phyloP scores from a whole-genome alignment of 352 stramenopile species.

The Pythium scleroteichum region DNA sequence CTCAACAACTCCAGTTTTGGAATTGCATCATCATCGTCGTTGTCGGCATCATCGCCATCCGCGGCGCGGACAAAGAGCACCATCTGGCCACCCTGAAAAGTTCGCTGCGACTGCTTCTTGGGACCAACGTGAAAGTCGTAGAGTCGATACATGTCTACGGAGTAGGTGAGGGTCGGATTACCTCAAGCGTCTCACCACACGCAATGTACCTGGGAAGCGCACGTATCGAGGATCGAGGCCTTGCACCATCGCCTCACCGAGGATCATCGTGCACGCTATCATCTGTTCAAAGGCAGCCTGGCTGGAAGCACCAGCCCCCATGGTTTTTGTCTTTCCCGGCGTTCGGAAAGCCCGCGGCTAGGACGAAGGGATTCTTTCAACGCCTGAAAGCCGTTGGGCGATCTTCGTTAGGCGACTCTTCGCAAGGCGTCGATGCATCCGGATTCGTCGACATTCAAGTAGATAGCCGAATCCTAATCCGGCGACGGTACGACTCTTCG shows the following conservation, averaged over 20 bases:
- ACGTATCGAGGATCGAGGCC: conserved; percentile 78
- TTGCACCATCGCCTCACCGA: conserved; percentile 81
- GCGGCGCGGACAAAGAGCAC: conserved; percentile 61
- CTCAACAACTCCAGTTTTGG: conserved; percentile 19
- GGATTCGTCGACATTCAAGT: no score
- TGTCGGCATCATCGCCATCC: conserved; percentile 23
- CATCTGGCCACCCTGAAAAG: conserved; percentile 68
- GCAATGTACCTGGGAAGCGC: conserved; percentile 55
- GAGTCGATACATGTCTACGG: conserved; percentile 65
- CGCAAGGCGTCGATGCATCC: no score
- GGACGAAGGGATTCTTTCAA: no score
- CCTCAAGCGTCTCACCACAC: background rate
- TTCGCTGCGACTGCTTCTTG: conserved; percentile 45
- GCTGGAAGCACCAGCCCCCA: conserved; percentile 72
- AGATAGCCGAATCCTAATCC: no score
- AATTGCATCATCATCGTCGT: conserved; percentile 32
- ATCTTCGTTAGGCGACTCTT: no score
- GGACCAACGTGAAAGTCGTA: conserved; percentile 84
- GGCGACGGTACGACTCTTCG: no score
- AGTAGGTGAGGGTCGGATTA: background rate
- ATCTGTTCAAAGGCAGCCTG: conserved; percentile 79
- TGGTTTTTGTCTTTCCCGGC: conserved; percentile 18
- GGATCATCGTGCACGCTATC: conserved; percentile 84
- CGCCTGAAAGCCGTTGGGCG: no score
- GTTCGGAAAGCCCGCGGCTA: no score